Evolutionary conservation across 2,329 filamentous ascomycete genomes (phyloP).

Genomic region (Xylaria sp.): DNA sequence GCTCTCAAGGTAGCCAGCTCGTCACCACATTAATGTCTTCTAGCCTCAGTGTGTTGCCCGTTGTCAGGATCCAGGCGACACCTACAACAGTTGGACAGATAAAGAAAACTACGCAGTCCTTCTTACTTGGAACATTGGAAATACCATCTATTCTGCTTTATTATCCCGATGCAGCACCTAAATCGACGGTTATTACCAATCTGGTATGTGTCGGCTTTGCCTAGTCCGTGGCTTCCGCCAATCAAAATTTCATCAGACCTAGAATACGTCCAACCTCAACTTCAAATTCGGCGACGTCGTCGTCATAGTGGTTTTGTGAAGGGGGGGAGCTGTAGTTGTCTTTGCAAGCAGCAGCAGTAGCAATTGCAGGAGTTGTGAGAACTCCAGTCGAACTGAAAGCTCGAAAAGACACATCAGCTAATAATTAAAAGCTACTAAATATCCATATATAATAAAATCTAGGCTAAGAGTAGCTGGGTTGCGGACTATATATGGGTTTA

Average conservation of each 20-base stretch:
- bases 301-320: not conserved
- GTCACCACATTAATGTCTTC: slow-evolving; percentile 2
- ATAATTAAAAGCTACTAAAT: not conserved
- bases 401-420: not conserved
- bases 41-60: not conserved
- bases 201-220: too few species aligned
- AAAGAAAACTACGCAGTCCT: too few species aligned
- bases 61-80: not conserved
- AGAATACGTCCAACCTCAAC: too few species aligned
- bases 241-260: too few species aligned
- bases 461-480: too few species aligned
- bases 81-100: not conserved
- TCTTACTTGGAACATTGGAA: too few species aligned
- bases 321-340: not conserved
- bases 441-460: not conserved
- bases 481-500: too few species aligned
- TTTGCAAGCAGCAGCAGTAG: not conserved
- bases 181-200: too few species aligned
- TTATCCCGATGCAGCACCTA: too few species aligned
- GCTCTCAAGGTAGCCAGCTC: not conserved
- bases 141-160: too few species aligned
- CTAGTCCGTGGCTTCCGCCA: too few species aligned
- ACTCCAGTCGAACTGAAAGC: not conserved
- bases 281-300: not conserved
- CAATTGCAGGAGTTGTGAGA: too few species aligned